Evolutionary conservation across 129 eudicot species (phyloP).

Genomic region (Dittrichia graveolens): DNA sequence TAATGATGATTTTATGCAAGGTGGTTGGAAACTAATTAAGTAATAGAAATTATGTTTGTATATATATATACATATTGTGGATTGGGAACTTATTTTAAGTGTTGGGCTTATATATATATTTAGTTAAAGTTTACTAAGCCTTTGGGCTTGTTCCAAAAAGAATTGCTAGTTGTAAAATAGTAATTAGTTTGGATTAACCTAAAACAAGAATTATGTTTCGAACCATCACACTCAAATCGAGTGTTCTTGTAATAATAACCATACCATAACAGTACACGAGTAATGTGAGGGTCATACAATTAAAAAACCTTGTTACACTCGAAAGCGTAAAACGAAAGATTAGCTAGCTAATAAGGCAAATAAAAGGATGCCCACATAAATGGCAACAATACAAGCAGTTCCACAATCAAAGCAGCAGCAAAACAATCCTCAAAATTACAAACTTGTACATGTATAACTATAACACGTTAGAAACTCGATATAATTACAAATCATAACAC

Average conservation of each 20-base stretch:
- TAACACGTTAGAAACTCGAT: slow-evolving; percentile 8
- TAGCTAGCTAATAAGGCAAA: slow-evolving; percentile 23
- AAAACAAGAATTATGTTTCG: no score
- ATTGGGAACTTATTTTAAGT: no score
- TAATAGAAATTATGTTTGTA: no score
- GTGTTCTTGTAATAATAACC: neutral
- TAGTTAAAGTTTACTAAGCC: no score
- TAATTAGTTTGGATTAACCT: no score
- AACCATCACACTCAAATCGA: no score
- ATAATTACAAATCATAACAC: slow-evolving; percentile 38
- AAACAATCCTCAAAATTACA: slow-evolving; percentile 24
- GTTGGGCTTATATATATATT: no score
- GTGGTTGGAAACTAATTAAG: no score
- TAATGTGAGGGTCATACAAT: neutral
- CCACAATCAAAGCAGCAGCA: slow-evolving; percentile 22
- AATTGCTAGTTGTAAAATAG: no score
- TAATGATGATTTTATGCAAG: no score
- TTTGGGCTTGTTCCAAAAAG: no score
- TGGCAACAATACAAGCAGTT: slow-evolving; percentile 15
- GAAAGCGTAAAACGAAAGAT: neutral
- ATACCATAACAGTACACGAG: neutral
- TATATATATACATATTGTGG: no score
- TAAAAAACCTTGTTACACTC: neutral
- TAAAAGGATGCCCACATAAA: slow-evolving; percentile 38
- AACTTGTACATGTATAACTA: slow-evolving; percentile 21